Conservation (phyloP, 2,329 filamentous ascomycete species). For the Talaromyces marneffei region DNA sequence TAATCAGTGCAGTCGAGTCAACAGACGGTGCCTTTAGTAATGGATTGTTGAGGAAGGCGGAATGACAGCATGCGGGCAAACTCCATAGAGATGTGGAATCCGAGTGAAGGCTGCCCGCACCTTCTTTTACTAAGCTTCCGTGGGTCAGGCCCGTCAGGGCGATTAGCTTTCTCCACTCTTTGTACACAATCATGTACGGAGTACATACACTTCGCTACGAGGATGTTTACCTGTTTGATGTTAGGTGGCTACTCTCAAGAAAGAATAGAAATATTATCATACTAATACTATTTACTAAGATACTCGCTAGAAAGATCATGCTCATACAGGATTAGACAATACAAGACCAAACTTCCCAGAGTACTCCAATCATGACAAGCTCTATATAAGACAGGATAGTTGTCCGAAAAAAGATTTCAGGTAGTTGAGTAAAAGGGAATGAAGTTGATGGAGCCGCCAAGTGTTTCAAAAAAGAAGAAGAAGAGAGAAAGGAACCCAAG, state of each 20-base stretch:
- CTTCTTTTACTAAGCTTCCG: slow-evolving; percentile 6
- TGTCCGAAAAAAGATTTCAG: background rate
- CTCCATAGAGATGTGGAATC: slow-evolving; percentile 6
- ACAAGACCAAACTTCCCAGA: background rate
- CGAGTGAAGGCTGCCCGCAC: slow-evolving; percentile 1
- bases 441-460: background rate
- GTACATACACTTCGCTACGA: too few species aligned
- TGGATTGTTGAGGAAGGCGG: background rate
- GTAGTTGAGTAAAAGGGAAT: background rate
- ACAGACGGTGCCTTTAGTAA: background rate
- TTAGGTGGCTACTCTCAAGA: too few species aligned
- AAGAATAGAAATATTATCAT: background rate
- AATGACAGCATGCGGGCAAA: slow-evolving; percentile 12
- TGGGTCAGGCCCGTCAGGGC: too few species aligned
- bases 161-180: background rate
- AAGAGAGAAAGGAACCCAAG: slow-evolving; percentile 7
- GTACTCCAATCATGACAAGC: slow-evolving; percentile 10
- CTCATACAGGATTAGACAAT: background rate
- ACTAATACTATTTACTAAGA: background rate
- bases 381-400: slow-evolving; percentile 5
- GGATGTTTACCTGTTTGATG: too few species aligned
- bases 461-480: slow-evolving; percentile 8
- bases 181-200: too few species aligned
- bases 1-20: background rate
- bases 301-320: background rate